phyloP scores from a whole-genome alignment of 1,284 basidiomycete genomes.

The Ganoderma sinense region DNA sequence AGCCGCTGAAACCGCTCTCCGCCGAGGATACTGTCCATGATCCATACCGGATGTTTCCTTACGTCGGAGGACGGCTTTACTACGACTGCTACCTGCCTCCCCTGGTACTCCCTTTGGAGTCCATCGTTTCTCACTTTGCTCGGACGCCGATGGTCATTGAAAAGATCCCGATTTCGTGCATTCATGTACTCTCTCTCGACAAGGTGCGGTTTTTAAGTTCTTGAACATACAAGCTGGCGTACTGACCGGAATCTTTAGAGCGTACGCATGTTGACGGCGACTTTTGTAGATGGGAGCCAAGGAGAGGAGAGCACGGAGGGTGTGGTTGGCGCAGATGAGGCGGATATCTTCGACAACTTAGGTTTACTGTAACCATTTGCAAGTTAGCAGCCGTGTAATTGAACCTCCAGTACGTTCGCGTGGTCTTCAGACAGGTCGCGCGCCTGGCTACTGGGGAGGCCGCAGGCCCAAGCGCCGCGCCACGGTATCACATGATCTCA shows the following conservation, averaged over 20 bases:
- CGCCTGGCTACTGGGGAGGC: too few species aligned
- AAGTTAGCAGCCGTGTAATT: too few species aligned
- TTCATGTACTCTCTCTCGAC: slow-evolving; percentile 13
- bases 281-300: too few species aligned
- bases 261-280: too few species aligned
- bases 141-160: slow-evolving; percentile 4
- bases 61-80: slow-evolving; percentile 12
- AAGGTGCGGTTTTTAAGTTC: slow-evolving; percentile 3
- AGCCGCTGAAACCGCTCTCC: slow-evolving; percentile 1
- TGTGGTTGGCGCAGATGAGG: neutral
- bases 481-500: too few species aligned
- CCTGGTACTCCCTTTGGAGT: neutral
- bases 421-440: too few species aligned
- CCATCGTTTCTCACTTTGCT: slow-evolving; percentile 12
- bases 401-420: too few species aligned
- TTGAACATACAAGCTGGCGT: neutral
- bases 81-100: slow-evolving; percentile 1
- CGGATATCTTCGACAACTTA: neutral
- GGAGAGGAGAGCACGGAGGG: neutral
- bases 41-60: slow-evolving; percentile 8
- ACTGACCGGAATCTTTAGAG: too few species aligned
- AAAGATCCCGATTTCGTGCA: neutral
- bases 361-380: neutral
- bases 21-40: neutral
- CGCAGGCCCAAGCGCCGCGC: too few species aligned